Conservation (phyloP, 2,329 filamentous ascomycete species). For the Xylaria sp. region DNA sequence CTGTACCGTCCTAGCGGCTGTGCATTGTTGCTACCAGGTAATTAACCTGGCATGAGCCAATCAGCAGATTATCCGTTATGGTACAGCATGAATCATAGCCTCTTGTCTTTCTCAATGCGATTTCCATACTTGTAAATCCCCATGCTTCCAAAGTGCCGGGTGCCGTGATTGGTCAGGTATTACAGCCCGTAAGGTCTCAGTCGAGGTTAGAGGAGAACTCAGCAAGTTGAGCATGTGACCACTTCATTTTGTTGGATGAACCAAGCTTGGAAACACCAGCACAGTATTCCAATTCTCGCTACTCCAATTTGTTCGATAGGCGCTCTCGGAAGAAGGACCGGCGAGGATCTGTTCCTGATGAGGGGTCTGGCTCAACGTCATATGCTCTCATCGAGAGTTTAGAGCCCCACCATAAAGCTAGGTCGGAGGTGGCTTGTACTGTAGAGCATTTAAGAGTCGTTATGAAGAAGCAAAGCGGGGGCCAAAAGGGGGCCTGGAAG, state of each 20-base stretch:
- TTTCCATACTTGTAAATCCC: not conserved
- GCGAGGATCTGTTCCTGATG: slow-evolving; percentile 26
- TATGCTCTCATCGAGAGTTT: slow-evolving; percentile 16
- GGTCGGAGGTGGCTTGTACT: not conserved
- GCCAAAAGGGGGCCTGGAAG: slow-evolving; percentile 1
- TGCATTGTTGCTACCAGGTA: not conserved
- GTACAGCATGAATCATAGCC: not conserved
- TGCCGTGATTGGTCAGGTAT: slow-evolving; percentile 24
- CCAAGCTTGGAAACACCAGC: not conserved
- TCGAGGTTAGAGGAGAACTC: slow-evolving; percentile 1
- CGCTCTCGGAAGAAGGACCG: slow-evolving; percentile 10
- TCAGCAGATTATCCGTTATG: not conserved
- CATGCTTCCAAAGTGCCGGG: slow-evolving; percentile 18
- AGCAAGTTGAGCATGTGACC: slow-evolving; percentile 23
- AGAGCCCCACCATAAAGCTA: not conserved
- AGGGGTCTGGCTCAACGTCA: slow-evolving; percentile 31
- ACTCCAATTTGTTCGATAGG: not conserved
- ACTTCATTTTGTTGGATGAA: slow-evolving; percentile 8
- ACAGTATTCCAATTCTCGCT: not conserved
- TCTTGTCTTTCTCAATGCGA: not conserved
- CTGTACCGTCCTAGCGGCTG: not conserved
- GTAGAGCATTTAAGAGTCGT: not conserved
- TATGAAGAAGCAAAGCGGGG: not conserved
- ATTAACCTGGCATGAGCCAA: slow-evolving; percentile 1
- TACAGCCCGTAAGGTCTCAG: not conserved